Base-by-base conservation (phyloP, 73 alveolate species). In the Paramecium caudatum region DNA sequence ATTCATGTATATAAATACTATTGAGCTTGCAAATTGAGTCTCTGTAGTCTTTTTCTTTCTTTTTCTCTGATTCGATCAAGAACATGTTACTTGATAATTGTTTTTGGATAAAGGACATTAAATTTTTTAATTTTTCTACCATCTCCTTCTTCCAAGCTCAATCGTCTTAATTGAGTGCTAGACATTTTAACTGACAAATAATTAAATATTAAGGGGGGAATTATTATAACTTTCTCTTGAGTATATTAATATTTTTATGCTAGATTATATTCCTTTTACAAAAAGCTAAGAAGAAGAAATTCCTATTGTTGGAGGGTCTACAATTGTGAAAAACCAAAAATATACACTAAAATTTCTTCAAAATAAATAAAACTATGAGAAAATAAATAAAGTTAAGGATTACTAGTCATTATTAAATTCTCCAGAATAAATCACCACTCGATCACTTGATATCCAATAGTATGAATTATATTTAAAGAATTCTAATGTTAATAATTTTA, bases 81-180 rank as follows among this genome's bases (percentile, higher is more conserved):
- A 55, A 55, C 80, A 41, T 74, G 88, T 17, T 41, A 41, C 32
- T 74, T 21, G 9, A 74, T 45, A 5, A 27, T 12, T 3, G 69
- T 74, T 74, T 74, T 74, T 41, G 88, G 62, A 74, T 41, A 74
- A 15, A 74, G 43, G 9, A 37, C 88, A 74, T 74, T 74, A 74
- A 74, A 74, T 74, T 68, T 74, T 41, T 45, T 74, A 21, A 74
- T 34, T 74, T 74, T 74, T 74, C 69, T 41, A 8, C 88, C 88
- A 6, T 74, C 88, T 30, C 62, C 62, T 27, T 74, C 88, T 19
- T 15, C 19, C 10, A 9, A 6, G 45, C 88, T 74, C 43, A 27
- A 41, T 43, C 88, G 36, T 55, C 80, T 55, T 55, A 55, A 55
- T 41, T 39, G 17, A 74, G 88, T 21, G 39, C 47, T 65, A 65